These are phyloP conservation scores for Solanum chilense DNA, from an alignment of 257 asterid genomes.

Conservation along the genomic window DNA sequence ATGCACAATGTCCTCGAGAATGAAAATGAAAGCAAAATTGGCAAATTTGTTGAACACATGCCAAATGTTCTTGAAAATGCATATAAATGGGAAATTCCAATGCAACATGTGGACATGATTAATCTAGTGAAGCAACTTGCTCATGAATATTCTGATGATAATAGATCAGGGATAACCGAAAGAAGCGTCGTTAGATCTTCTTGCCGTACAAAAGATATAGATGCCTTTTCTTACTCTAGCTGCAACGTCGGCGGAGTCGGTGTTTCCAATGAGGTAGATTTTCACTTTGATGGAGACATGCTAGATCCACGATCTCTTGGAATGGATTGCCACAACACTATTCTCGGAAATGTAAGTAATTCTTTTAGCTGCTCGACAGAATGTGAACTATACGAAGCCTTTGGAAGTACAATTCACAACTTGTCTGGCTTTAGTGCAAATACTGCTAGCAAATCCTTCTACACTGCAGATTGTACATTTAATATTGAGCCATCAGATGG, in stretches of 20 bases:
- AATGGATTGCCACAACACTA: slow-evolving; percentile 13
- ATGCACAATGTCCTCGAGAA: background rate
- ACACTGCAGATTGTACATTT: slow-evolving; percentile 9
- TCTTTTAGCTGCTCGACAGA: slow-evolving; percentile 28
- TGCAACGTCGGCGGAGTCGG: slow-evolving; percentile 1
- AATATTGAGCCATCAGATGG: slow-evolving; percentile 16
- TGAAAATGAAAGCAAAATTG: slow-evolving; percentile 15
- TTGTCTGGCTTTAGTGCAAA: slow-evolving; percentile 13
- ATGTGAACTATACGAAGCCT: slow-evolving; percentile 36
- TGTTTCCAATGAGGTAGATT: slow-evolving; percentile 21
- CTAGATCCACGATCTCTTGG: slow-evolving; percentile 3
- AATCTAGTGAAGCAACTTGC: slow-evolving; percentile 14
- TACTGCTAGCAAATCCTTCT: slow-evolving; percentile 9
- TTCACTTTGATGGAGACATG: slow-evolving; percentile 14
- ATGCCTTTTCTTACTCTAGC: slow-evolving; percentile 18
- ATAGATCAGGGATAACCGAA: slow-evolving; percentile 14
- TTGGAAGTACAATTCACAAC: slow-evolving; percentile 19
- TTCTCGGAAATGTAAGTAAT: slow-evolving; percentile 10
- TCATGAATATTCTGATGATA: slow-evolving; percentile 25
- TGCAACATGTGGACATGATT: slow-evolving; percentile 16
- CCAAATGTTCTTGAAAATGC: slow-evolving; percentile 13
- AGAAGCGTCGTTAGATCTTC: slow-evolving; percentile 8
- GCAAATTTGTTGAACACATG: background rate
- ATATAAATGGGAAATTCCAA: slow-evolving; percentile 12
- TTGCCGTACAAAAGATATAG: slow-evolving; percentile 22